phyloP scores from a whole-genome alignment of 768 basidiomycete species.

The Myochromella boudieri region DNA sequence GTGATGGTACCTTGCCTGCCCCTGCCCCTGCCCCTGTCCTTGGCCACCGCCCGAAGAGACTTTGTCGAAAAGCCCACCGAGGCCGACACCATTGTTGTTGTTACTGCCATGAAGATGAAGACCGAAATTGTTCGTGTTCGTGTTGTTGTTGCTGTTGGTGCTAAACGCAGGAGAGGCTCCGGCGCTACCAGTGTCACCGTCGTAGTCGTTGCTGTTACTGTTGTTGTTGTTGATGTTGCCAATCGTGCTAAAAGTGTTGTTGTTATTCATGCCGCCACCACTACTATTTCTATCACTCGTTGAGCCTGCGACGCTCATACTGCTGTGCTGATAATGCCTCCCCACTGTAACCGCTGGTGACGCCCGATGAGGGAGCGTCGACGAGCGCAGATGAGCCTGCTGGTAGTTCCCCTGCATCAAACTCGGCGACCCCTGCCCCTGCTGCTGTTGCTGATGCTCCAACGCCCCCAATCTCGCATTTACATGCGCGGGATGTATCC shows the following conservation, averaged over 20 bases:
- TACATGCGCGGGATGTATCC: conserved; percentile 15
- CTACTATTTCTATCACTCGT: background rate
- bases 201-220: conserved; percentile 18
- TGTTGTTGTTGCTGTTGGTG: background rate
- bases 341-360: conserved; percentile 27
- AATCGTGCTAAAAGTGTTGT: conserved; percentile 10
- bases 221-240: conserved; percentile 20
- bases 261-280: background rate
- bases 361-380: conserved; percentile 44
- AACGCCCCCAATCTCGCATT: conserved; percentile 9
- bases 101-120: background rate
- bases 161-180: no score
- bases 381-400: conserved; percentile 41
- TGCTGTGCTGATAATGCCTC: conserved; percentile 48
- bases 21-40: no score
- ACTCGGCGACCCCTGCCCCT: conserved; percentile 3
- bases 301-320: conserved; percentile 40
- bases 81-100: background rate
- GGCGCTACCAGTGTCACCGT: no score
- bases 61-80: no score
- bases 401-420: conserved; percentile 22
- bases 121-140: background rate
- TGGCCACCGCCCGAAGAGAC: no score
- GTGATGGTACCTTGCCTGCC: conserved; percentile 15
- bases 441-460: conserved; percentile 1